phyloP scores from a whole-genome alignment of 805 yeast genomes.

The Helenozyma baotianmanensis region DNA sequence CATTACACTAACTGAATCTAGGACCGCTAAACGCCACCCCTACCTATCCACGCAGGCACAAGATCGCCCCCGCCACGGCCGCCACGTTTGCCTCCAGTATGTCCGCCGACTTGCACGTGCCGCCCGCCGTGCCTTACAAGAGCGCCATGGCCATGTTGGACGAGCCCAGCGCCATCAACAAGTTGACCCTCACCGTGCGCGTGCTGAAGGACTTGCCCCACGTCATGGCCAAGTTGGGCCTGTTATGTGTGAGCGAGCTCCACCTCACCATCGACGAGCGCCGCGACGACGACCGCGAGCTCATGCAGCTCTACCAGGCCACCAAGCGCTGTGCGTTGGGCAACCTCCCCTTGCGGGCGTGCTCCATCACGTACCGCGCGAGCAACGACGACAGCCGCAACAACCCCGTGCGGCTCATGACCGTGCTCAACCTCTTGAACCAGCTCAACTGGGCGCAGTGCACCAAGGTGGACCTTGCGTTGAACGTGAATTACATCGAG shows the following conservation, averaged over 20 bases:
- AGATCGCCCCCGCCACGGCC: too few relatives aligned
- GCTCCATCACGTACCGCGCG: slow-evolving; percentile 11
- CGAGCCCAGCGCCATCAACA: background rate
- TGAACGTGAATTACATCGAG: slow-evolving; percentile 9
- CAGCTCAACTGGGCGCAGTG: slow-evolving; percentile 13
- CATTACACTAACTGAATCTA: too few relatives aligned
- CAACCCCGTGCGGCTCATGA: slow-evolving; percentile 12
- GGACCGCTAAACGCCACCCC: too few relatives aligned
- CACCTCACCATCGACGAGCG: slow-evolving; percentile 9
- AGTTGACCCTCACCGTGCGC: slow-evolving; percentile 3
- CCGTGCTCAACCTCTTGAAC: slow-evolving; percentile 7
- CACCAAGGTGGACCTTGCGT: slow-evolving; percentile 4
- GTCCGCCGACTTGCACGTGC: slow-evolving; percentile 3
- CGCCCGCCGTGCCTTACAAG: slow-evolving; percentile 1
- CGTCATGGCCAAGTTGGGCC: slow-evolving; percentile 2
- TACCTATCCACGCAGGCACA: too few relatives aligned
- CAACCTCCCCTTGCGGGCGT: slow-evolving; percentile 2
- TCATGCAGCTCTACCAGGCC: slow-evolving; percentile 7
- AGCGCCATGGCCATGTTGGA: slow-evolving; percentile 2
- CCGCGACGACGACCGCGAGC: slow-evolving; percentile 2
- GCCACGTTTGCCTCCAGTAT: too few relatives aligned
- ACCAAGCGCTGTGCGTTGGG: slow-evolving; percentile 4
- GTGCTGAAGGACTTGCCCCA: slow-evolving; percentile 3
- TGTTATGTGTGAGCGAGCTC: slow-evolving; percentile 6
- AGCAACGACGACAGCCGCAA: slow-evolving; percentile 5